phyloP scores from a whole-genome alignment of 345 rosid species.

The Psidium friedrichsthalianum region DNA sequence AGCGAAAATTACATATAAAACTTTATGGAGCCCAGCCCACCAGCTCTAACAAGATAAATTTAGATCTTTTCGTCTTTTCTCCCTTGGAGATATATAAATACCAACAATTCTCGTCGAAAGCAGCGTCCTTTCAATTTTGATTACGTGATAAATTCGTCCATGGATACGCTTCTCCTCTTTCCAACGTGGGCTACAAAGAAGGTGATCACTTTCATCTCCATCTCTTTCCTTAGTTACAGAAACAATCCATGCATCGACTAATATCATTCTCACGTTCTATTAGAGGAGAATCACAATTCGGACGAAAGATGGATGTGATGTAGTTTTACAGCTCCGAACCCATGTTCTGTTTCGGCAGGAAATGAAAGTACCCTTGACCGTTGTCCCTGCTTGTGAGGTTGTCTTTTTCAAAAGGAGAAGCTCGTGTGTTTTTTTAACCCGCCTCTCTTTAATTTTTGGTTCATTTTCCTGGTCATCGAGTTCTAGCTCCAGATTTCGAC shows the following conservation, averaged over 20 bases:
- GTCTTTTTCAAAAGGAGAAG: background rate
- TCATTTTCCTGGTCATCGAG: background rate
- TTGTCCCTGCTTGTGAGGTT: background rate
- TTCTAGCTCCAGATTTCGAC: background rate
- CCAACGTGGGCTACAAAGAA: background rate
- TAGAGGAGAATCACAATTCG: background rate
- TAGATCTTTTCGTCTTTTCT: background rate
- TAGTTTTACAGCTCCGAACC: background rate
- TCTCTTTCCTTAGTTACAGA: background rate
- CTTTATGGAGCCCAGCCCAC: background rate
- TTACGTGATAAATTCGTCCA: background rate
- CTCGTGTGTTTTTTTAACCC: background rate
- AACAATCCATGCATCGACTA: background rate
- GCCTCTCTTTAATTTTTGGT: background rate
- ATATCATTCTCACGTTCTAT: background rate
- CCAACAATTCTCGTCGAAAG: background rate
- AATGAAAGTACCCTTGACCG: background rate
- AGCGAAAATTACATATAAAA: background rate
- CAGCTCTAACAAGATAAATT: accelerated
- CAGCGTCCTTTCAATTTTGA: background rate
- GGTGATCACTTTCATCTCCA: background rate
- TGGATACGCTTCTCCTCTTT: background rate
- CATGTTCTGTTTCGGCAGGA: background rate
- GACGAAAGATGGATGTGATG: accelerated
- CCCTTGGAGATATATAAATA: background rate